Conservation (phyloP, 306 rosid genomes). For the Bauhinia variegata region DNA sequence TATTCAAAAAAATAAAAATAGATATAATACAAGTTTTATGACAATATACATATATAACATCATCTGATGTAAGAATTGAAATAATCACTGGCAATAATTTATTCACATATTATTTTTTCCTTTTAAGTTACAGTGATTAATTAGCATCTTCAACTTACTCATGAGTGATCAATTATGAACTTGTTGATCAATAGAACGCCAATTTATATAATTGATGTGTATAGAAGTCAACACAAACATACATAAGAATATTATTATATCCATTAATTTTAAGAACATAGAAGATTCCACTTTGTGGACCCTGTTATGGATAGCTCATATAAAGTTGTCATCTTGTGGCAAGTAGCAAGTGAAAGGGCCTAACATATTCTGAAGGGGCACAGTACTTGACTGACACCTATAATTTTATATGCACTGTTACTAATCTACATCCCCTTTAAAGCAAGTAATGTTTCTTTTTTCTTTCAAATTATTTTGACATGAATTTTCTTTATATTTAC, state of each 20-base stretch:
- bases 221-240: conserved; percentile 40
- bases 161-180: conserved; percentile 3
- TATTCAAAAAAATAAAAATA: too few species aligned
- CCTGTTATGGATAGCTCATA: conserved; percentile 37
- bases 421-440: background rate
- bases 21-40: too few species aligned
- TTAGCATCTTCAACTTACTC: background rate
- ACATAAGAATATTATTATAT: conserved; percentile 30
- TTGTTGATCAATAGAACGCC: background rate
- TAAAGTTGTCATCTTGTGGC: conserved; percentile 46
- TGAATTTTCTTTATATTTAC: too few species aligned
- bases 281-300: conserved; percentile 45
- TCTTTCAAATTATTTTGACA: too few species aligned
- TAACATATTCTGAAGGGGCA: background rate
- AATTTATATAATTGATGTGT: background rate
- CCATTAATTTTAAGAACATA: conserved; percentile 34
- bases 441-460: background rate
- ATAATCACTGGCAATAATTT: background rate
- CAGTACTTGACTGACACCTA: background rate
- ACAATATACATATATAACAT: too few species aligned
- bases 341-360: conserved; percentile 28
- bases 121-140: background rate
- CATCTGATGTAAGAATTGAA: background rate
- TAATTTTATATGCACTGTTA: background rate
- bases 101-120: background rate